Conservation (phyloP, 2,329 filamentous ascomycete genomes). For the Graphiopsis chlorocephala region DNA sequence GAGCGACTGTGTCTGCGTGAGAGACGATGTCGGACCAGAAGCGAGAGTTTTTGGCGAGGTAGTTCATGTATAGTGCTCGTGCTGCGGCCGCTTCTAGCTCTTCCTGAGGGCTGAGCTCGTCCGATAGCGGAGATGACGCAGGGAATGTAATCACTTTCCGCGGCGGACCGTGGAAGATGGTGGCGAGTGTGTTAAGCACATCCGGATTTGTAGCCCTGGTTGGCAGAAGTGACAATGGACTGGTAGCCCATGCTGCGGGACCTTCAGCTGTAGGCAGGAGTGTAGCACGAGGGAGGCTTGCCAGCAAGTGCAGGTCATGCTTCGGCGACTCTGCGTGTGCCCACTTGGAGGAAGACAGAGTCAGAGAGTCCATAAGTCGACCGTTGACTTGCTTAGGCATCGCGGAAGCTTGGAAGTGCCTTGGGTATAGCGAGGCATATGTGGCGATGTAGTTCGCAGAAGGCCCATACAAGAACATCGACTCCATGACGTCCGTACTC, state of each 20-base stretch:
- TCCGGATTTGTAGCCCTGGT: conserved; percentile 53
- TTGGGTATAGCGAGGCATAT: conserved; percentile 55
- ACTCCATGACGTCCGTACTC: conserved; percentile 49
- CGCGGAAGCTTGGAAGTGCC: conserved; percentile 51
- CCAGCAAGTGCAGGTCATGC: conserved; percentile 57
- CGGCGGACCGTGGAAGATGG: conserved; percentile 55
- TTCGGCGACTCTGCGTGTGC: conserved; percentile 54
- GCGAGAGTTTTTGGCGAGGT: conserved; percentile 48
- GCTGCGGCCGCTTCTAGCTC: conserved; percentile 50
- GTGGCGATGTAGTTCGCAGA: conserved; percentile 57
- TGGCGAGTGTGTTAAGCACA: conserved; percentile 54
- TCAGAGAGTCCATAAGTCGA: conserved; percentile 47
- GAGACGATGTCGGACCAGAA: conserved; percentile 53
- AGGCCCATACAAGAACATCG: conserved; percentile 53
- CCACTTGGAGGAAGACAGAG: conserved; percentile 48
- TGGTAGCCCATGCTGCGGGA: conserved; percentile 29
- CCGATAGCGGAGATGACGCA: conserved; percentile 23
- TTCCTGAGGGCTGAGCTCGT: conserved; percentile 27
- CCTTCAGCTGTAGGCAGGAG: conserved; percentile 44
- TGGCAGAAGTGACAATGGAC: conserved; percentile 51
- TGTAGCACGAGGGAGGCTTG: conserved; percentile 54
- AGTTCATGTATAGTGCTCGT: conserved; percentile 54
- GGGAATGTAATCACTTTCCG: conserved; percentile 36
- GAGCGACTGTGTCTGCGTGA: conserved; percentile 56
- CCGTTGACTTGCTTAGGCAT: conserved; percentile 46